Base-by-base conservation (phyloP, 2,329 filamentous ascomycete species). In the Ascochyta lentis region DNA sequence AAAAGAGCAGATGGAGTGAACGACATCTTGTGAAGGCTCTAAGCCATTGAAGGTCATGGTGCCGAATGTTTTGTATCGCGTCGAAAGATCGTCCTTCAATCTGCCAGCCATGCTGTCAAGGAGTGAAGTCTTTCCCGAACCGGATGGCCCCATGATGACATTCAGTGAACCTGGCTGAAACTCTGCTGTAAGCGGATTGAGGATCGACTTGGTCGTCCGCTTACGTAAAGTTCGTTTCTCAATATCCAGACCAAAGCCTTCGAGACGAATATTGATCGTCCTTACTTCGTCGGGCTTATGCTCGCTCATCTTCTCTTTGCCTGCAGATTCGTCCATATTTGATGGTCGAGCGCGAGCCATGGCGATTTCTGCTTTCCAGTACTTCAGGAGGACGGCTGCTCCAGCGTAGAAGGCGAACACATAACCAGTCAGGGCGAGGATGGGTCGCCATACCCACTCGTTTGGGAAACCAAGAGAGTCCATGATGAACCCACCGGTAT, bases 101-200 rank as follows among this genome's bases (percentile, higher is more conserved):
- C 90, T 81, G 3, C 86, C 77, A 1, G 90, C 88, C 83, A 93
- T 89, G 1, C 87, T 82, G 67, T 91, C 92, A 10, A 92, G 79
- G 0, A 92, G 78, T 0, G 88, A 89, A 0, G 89, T 92, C 72
- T 93, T 93, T 1, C 90, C 90, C 41, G 86, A 89, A 0, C 90
- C 90, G 0, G 89, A 91, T 0, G 90, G 90, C 0, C 90, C 90
- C 89, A 92, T 92, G 60, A 93, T 90, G 23, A 92, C 83, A 59
- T 92, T 92, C 13, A 93, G 70, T 13, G 83, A 79, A 0, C 89
- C 89, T 0, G 90, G 84, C 42, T 85, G 81, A 61, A 93, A 92
- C 0, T 83, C 85, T 0, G 88, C 79, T 1, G 82, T 86, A 12
- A 92, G 81, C 0, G 88, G 87, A 50, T 87, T 82, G 13, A 93